These are phyloP conservation scores for Populus nigra DNA, from an alignment of 345 rosid genomes.

Conservation along the genomic window DNA sequence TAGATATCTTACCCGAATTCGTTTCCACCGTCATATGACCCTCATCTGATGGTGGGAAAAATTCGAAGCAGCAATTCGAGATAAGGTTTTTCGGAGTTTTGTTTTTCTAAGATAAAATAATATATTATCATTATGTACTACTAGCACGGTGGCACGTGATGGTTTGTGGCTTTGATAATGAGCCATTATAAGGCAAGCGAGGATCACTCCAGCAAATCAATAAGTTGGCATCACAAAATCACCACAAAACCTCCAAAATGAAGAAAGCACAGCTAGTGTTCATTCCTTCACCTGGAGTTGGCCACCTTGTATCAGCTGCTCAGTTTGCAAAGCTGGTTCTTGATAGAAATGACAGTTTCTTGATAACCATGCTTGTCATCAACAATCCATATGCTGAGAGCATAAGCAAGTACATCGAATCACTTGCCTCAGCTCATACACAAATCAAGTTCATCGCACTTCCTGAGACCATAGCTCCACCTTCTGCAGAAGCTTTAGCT, in stretches of 20 bases:
- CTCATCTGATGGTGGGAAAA: too few species aligned
- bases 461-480: neutral
- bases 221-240: neutral
- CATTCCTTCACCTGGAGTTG: slow-evolving; percentile 8
- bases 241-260: neutral
- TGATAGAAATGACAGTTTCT: neutral
- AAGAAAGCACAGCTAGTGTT: slow-evolving; percentile 3
- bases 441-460: slow-evolving; percentile 2
- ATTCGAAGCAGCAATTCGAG: too few species aligned
- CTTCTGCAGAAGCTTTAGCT: neutral
- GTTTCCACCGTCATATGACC: too few species aligned
- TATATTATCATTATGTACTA: neutral
- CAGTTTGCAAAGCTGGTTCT: slow-evolving; percentile 2
- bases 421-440: neutral
- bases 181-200: neutral
- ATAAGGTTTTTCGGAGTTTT: too few species aligned
- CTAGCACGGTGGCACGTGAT: neutral
- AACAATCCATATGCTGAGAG: neutral
- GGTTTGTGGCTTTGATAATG: neutral
- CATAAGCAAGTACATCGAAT: neutral
- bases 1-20: too few species aligned
- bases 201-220: neutral
- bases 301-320: slow-evolving; percentile 10
- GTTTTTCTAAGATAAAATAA: too few species aligned
- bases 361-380: slow-evolving; percentile 4